Percentiles rank a stretch among this genome's conserved stretches.
Evolutionary conservation across 345 rosid species (phyloP).

Genomic region (Pelargonium nanum): DNA sequence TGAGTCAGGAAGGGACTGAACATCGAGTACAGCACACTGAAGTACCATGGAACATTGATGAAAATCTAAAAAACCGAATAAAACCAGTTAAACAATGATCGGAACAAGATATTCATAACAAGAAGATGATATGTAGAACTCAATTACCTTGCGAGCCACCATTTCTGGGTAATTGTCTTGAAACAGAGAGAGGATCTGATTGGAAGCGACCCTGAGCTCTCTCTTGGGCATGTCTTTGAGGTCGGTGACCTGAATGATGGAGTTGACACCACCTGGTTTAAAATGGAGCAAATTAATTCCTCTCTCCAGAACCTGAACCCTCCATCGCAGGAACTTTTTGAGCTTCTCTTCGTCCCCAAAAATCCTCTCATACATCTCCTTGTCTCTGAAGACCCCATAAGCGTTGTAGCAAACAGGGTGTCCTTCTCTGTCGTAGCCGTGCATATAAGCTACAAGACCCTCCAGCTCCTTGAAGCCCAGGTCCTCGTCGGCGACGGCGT

Average conservation of each 20-base stretch:
- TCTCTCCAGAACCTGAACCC: conserved; percentile 84
- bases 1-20: conserved; percentile 90
- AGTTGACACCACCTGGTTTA: conserved; percentile 88
- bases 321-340: conserved; percentile 71
- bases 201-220: conserved; percentile 84
- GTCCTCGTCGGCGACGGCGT: conserved; percentile 59
- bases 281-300: conserved; percentile 73
- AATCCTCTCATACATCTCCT: conserved; percentile 70
- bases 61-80: conserved; percentile 45
- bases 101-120: neutral
- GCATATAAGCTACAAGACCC: conserved; percentile 81
- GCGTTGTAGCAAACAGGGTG: conserved; percentile 97
- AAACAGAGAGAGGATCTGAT: conserved; percentile 79
- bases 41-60: conserved; percentile 98
- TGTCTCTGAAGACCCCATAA: conserved; percentile 72
- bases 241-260: conserved; percentile 90
- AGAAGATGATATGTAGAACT: too few relatives aligned
- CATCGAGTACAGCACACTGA: conserved; percentile 72
- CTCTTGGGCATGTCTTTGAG: conserved; percentile 94
- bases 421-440: conserved; percentile 68
- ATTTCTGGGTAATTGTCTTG: conserved; percentile 98
- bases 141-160: conserved; percentile 90
- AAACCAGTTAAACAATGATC: neutral
- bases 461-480: conserved; percentile 82
- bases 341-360: conserved; percentile 90